Evolutionary conservation across 441 rosid genomes (phyloP).

Genomic region (Arabidopsis lyrata): DNA sequence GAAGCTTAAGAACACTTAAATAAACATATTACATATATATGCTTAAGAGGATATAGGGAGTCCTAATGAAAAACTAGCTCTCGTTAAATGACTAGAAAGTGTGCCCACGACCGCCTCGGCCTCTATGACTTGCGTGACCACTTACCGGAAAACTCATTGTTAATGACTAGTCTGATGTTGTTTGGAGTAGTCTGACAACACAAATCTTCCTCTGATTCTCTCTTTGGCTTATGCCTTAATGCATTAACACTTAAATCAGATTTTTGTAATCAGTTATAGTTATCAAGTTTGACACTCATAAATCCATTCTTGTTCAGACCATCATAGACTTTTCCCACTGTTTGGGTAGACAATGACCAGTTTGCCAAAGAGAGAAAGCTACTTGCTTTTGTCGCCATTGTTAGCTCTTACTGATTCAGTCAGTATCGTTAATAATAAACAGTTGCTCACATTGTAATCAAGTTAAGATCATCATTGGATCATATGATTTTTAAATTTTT

Average conservation of each 20-base stretch:
- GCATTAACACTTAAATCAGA: neutral
- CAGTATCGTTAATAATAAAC: too few relatives aligned
- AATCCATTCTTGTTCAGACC: conserved; percentile 69
- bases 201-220: conserved; percentile 68
- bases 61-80: too few relatives aligned
- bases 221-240: conserved; percentile 60
- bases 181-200: conserved; percentile 92
- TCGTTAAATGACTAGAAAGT: too few relatives aligned
- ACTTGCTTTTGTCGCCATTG: too few relatives aligned
- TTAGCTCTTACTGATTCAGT: too few relatives aligned
- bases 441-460: neutral
- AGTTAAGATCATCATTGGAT: neutral
- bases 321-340: conserved; percentile 79
- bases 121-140: neutral
- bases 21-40: too few relatives aligned
- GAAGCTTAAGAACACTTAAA: too few relatives aligned
- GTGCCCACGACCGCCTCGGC: too few relatives aligned
- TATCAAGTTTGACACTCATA: conserved; percentile 53
- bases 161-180: conserved; percentile 54
- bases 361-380: conserved; percentile 37
- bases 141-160: too few relatives aligned
- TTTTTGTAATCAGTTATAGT: neutral
- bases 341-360: conserved; percentile 79
- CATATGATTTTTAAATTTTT: neutral
- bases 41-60: too few relatives aligned